Evolutionary conservation across 106 monocot species (phyloP), one percentile per base, ranked within the genome.

Genomic region (Vanilla planifolia): DNA sequence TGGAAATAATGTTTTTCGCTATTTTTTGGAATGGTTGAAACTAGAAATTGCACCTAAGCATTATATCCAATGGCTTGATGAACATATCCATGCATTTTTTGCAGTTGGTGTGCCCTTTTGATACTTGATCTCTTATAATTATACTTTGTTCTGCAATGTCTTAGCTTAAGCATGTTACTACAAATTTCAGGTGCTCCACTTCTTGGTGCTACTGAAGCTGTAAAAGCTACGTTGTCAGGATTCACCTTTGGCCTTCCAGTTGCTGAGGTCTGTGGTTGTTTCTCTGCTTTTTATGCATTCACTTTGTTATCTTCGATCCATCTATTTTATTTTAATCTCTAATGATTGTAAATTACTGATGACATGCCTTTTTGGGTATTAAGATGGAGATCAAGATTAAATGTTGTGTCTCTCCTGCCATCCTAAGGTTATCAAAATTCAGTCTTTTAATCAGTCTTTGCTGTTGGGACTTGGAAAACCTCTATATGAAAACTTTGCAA

Each of bases 21-120:
- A 96, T 61, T 96, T 96, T 60, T 55, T 96, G 73, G 96, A 96
- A 64, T 96, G 96, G 96, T 64, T 96, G 48, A 96, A 96, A 70
- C 75, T 96, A 34, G 96, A 96, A 79, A 84, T 96, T 58, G 87
- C 96, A 33, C 96, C 96, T 27, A 91, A 91, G 72, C 74, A 87
- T 69, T 96, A 96, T 55, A 71, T 84, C 24, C 83, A 84, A 23
- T 96, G 96, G 96, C 96, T 96, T 53, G 96, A 96, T 71, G 79
- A 96, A 15, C 96, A 96, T 45, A 96, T 96, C 59, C 87, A 87
- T 83, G 96, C 96, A 39, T 96, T 91, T 74, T 96, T 96, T 79
- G 91, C 96, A 48, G 96, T 96, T 77, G 96, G 96, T 96, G 61
- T 51, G 77, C 47, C 39, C 33, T 33, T 10, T 20, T 37, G 20